Conservation (phyloP, 768 basidiomycete genomes). For the Cantharellus anzutake region DNA sequence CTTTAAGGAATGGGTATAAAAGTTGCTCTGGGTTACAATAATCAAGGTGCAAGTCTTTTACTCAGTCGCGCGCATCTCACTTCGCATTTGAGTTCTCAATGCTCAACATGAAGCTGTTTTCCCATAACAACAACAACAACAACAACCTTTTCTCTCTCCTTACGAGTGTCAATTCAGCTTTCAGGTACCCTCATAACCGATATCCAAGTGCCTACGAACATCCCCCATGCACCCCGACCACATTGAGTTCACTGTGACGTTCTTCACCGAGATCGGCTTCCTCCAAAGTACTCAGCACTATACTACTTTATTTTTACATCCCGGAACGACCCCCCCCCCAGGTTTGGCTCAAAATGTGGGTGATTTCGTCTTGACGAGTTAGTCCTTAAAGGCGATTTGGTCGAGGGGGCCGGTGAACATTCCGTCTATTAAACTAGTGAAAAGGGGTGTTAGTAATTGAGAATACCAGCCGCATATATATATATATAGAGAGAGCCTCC, state of each 20-base stretch:
- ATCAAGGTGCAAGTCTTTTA: too few species aligned
- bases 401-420: background rate
- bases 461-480: too few species aligned
- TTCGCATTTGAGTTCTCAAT: too few species aligned
- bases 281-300: background rate
- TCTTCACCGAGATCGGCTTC: background rate
- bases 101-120: too few species aligned
- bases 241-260: background rate
- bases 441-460: too few species aligned
- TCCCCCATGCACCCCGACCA: background rate
- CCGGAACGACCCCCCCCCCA: background rate
- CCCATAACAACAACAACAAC: too few species aligned
- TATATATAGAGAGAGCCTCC: too few species aligned
- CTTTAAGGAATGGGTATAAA: too few species aligned
- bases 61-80: too few species aligned
- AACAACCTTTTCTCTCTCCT: background rate
- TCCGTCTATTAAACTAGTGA: too few species aligned
- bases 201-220: background rate
- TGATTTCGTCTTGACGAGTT: background rate
- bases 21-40: too few species aligned
- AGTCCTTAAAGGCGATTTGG: background rate
- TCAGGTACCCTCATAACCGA: background rate
- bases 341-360: background rate
- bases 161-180: background rate
- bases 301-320: background rate